phyloP scores from a whole-genome alignment of 2,329 filamentous ascomycete genomes.

The Orbilia brochopaga region DNA sequence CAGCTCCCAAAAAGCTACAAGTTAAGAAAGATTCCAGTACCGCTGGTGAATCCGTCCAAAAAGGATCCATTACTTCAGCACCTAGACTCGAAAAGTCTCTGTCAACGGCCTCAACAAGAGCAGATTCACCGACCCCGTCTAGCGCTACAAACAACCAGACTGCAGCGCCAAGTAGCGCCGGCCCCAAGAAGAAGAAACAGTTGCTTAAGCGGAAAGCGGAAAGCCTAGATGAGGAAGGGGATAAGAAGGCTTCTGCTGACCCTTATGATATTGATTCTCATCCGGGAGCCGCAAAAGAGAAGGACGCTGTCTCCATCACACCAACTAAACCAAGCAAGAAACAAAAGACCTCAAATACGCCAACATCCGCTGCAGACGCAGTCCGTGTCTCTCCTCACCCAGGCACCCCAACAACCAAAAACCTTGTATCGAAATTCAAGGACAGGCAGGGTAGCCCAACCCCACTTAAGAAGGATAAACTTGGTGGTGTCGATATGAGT shows the following conservation, averaged over 20 bases:
- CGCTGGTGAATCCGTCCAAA: constrained; percentile 21
- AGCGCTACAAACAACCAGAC: constrained; percentile 3
- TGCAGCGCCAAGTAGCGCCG: constrained; percentile 4
- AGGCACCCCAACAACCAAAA: constrained; percentile 38
- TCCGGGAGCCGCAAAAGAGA: constrained; percentile 30
- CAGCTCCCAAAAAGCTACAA: constrained; percentile 34
- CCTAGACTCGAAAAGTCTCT: constrained; percentile 42
- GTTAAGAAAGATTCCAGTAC: constrained; percentile 26
- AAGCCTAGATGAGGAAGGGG: constrained; percentile 37
- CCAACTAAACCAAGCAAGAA: constrained; percentile 46
- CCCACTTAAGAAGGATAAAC: constrained; percentile 39
- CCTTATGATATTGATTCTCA: constrained; percentile 45
- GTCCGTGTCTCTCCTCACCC: constrained; percentile 42
- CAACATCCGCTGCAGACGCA: constrained; percentile 23
- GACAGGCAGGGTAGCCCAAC: constrained; percentile 42
- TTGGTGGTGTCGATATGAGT: constrained; percentile 26
- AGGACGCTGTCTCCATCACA: constrained; percentile 22
- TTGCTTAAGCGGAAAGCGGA: constrained; percentile 45
- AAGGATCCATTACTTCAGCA: constrained; percentile 42
- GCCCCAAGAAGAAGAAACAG: constrained; percentile 42
- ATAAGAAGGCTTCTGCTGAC: constrained; percentile 29
- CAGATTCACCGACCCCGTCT: constrained; percentile 32
- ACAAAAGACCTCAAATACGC: constrained; percentile 44
- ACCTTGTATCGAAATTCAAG: constrained; percentile 43
- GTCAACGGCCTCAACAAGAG: constrained; percentile 25